phyloP scores from a whole-genome alignment of 2,329 filamentous ascomycete species.

The Colletotrichum plurivorum region DNA sequence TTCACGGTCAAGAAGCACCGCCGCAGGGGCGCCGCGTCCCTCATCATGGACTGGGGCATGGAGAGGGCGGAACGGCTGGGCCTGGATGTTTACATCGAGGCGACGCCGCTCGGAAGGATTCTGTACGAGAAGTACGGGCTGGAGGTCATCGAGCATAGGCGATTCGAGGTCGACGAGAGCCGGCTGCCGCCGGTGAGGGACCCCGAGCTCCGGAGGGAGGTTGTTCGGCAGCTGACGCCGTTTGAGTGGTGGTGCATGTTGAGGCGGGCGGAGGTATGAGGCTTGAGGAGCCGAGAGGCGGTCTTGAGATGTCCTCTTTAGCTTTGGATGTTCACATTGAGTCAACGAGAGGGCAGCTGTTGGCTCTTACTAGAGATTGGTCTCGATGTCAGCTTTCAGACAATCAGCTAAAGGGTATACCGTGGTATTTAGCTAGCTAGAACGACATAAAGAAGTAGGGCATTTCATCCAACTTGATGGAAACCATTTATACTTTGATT shows the following conservation, averaged over 20 bases:
- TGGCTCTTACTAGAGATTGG: no score
- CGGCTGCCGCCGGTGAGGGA: not conserved
- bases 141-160: slow-evolving; percentile 42
- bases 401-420: no score
- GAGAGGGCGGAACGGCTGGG: slow-evolving; percentile 52
- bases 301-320: no score
- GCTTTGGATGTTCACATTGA: not conserved
- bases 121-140: slow-evolving; percentile 54
- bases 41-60: slow-evolving; percentile 52
- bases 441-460: no score
- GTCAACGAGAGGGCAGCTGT: not conserved
- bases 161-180: not conserved
- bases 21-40: slow-evolving; percentile 50
- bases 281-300: not conserved
- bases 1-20: slow-evolving; percentile 54
- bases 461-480: no score
- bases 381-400: no score
- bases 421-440: no score
- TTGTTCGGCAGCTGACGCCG: slow-evolving; percentile 7
- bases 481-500: no score
- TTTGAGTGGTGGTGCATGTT: slow-evolving; percentile 23
- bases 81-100: slow-evolving; percentile 53
- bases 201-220: not conserved
- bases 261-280: not conserved
- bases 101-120: slow-evolving; percentile 47